Evolutionary conservation across 2,329 filamentous ascomycete species (phyloP).

Genomic region (Coniochaeta ligniaria): DNA sequence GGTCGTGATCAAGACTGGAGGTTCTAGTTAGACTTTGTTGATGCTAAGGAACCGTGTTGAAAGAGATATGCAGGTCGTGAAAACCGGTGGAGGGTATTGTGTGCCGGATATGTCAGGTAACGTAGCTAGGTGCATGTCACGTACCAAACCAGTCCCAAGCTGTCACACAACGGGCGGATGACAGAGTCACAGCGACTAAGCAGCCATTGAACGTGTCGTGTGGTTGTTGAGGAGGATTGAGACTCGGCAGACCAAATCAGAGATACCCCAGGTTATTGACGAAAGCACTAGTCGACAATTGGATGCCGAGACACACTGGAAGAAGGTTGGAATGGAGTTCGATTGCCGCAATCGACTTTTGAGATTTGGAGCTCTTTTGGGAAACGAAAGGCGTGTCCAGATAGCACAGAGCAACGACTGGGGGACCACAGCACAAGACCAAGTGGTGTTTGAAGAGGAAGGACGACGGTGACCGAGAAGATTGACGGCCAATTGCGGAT

Average conservation of each 20-base stretch:
- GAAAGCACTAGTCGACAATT: neutral
- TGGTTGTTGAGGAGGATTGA: neutral
- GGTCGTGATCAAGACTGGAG: neutral
- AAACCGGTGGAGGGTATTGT: neutral
- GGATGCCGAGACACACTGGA: neutral
- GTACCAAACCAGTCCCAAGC: neutral
- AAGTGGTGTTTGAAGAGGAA: neutral
- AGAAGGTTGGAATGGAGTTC: neutral
- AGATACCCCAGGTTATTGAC: neutral
- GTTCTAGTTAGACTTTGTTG: neutral
- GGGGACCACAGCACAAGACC: neutral
- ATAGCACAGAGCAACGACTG: neutral
- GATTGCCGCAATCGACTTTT: neutral
- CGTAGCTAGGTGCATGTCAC: neutral
- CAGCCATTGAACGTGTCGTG: slow-evolving; percentile 2
- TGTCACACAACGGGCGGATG: slow-evolving; percentile 1
- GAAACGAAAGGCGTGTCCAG: neutral
- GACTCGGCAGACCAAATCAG: neutral
- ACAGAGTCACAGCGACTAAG: slow-evolving; percentile 2
- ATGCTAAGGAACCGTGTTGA: neutral
- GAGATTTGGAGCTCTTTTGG: neutral
- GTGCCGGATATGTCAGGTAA: neutral
- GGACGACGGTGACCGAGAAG: neutral
- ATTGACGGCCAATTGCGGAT: neutral
- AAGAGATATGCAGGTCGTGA: neutral